These are phyloP conservation scores for Plasmodium fragile DNA, from an alignment of 169 alveolate species.

Conservation along the genomic window DNA sequence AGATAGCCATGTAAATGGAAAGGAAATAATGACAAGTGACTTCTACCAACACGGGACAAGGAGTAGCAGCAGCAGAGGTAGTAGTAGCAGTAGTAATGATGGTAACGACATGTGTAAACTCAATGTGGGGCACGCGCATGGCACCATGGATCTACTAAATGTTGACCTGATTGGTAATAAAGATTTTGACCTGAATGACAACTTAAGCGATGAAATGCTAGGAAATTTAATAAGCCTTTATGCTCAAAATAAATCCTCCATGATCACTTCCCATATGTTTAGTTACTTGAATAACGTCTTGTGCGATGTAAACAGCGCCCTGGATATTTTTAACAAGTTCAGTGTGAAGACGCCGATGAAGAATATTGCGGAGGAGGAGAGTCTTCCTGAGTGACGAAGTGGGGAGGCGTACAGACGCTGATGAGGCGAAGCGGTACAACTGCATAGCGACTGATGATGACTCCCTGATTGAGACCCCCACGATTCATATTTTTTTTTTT, in stretches of 20 bases:
- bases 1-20: not conserved
- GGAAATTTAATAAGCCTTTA: slow-evolving; percentile 53
- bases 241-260: slow-evolving; percentile 69
- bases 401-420: not conserved
- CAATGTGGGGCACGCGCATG: not conserved
- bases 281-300: slow-evolving; percentile 59
- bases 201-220: slow-evolving; percentile 73
- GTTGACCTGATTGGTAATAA: slow-evolving; percentile 1
- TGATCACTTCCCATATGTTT: slow-evolving; percentile 68
- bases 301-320: slow-evolving; percentile 66
- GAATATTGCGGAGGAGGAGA: slow-evolving; percentile 16
- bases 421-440: not conserved
- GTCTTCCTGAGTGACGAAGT: not conserved
- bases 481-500: not conserved
- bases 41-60: not conserved
- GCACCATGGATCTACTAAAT: not conserved
- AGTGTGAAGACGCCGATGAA: slow-evolving; percentile 38
- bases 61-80: not conserved
- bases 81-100: not conserved
- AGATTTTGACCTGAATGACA: slow-evolving; percentile 19
- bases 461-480: not conserved
- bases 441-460: slow-evolving; percentile 4
- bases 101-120: not conserved
- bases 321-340: slow-evolving; percentile 60
- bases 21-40: not conserved